Base-by-base conservation (phyloP, 257 asterid species). In the Misopates orontium region DNA sequence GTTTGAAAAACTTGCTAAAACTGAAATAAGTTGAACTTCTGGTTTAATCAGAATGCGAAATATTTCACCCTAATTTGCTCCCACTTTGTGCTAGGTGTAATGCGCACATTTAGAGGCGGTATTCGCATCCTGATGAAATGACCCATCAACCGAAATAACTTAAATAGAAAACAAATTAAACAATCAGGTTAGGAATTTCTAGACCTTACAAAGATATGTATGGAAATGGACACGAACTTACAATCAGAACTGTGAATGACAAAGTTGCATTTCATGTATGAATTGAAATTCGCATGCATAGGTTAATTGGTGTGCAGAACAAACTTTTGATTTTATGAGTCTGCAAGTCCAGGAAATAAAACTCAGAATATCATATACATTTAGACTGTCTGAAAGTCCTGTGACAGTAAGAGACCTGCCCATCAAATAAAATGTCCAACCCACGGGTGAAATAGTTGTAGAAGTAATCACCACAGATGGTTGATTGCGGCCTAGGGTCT, bases 201-300 rank as follows among this genome's bases (percentile, higher is more conserved):
- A 24, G 66, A 7, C 55, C 55, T 7, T 57, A 52, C 20, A 49
- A 40, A 56, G 4, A 59, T 41, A 56, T 36, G 18, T n/a, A 55
- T 41, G 39, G 57, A 52, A 19, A 40, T n/a, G n/a, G n/a, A n/a
- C n/a, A n/a, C n/a, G n/a, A 60, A 71, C 89, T 73, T 69, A 88
- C 95, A 17, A 64, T 84, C 86, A 51, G 81, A 73, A 60, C 69
- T 70, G 69, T 67, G 45, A 51, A 87, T 79, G 64, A 84, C 83
- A 80, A 89, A 89, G 69, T 89, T 89, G 83, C 95, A 87, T 76
- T 89, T 89, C 86, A 84, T 85, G 73, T 89, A 89, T 40, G 93
- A 81, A 78, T 89, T 86, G 81, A 89, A 89, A 87, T 89, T 93
- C 10, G 92, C 87, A 71, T 89, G 95, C 96, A n/a, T 95, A n/a